phyloP scores from a whole-genome alignment of 2,329 filamentous ascomycete genomes.

The Fusarium lateritium region DNA sequence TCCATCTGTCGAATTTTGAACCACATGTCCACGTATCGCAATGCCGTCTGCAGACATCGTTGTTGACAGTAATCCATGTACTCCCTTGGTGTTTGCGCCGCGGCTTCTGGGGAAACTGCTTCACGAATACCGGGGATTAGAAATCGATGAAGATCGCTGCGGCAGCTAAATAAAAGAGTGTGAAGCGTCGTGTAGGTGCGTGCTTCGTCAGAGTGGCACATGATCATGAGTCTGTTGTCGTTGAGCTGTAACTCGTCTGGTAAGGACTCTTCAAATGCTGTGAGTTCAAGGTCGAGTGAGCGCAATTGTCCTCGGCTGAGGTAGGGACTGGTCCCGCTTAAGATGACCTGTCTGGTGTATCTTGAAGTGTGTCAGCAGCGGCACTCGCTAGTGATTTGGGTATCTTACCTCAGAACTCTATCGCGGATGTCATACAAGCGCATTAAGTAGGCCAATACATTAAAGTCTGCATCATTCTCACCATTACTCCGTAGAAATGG shows the following conservation, averaged over 20 bases:
- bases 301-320: constrained; percentile 30
- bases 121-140: constrained; percentile 48
- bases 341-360: constrained; percentile 40
- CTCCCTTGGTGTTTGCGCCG: constrained; percentile 21
- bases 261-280: constrained; percentile 28
- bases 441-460: constrained; percentile 42
- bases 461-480: constrained; percentile 21
- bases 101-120: constrained; percentile 28
- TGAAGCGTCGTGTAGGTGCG: constrained; percentile 41
- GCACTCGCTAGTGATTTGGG: rapidly evolving
- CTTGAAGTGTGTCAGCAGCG: neutral
- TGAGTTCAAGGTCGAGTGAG: constrained; percentile 39
- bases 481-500: constrained; percentile 24
- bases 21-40: constrained; percentile 35
- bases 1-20: constrained; percentile 27
- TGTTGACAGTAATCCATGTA: constrained; percentile 42
- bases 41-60: constrained; percentile 18
- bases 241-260: constrained; percentile 43
- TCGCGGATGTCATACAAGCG: constrained; percentile 44
- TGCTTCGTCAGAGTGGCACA: constrained; percentile 46
- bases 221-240: constrained; percentile 38
- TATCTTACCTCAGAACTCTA: constrained; percentile 37
- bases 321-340: constrained; percentile 34
- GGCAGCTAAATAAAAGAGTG: constrained; percentile 33
- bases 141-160: constrained; percentile 49